Evolutionary conservation across 768 basidiomycete species (phyloP).

Genomic region (Asterophora lycoperdoides): DNA sequence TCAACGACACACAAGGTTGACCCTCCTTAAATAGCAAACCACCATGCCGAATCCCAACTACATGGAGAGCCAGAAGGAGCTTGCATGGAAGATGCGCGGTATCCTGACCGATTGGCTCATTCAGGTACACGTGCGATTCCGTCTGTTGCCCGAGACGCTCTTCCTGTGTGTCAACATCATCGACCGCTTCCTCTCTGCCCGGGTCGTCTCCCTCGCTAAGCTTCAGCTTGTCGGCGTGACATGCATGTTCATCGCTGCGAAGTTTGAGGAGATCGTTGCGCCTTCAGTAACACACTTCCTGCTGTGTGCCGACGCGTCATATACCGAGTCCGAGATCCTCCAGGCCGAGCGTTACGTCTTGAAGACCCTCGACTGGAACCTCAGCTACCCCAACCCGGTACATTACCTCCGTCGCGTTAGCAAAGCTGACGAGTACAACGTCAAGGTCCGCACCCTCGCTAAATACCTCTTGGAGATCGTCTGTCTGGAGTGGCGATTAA

Average conservation of each 20-base stretch:
- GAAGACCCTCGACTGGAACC: conserved; percentile 89
- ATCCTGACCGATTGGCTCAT: conserved; percentile 96
- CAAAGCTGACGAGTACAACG: conserved; percentile 96
- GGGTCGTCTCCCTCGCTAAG: conserved; percentile 83
- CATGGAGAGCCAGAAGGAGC: conserved; percentile 90
- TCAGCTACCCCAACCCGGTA: conserved; percentile 92
- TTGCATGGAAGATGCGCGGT: conserved; percentile 95
- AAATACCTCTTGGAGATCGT: conserved; percentile 95
- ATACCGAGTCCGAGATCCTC: conserved; percentile 73
- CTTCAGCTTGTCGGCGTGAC: conserved; percentile 95
- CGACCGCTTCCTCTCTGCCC: conserved; percentile 73
- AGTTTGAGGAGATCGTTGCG: conserved; percentile 93
- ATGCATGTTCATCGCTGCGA: conserved; percentile 89
- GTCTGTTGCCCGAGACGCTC: conserved; percentile 89
- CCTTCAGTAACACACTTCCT: conserved; percentile 90
- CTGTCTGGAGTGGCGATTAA: conserved; percentile 80
- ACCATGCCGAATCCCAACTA: conserved; percentile 93
- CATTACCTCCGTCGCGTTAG: conserved; percentile 88
- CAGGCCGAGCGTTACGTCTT: conserved; percentile 85
- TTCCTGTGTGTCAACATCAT: conserved; percentile 95
- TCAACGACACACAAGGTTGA: conserved; percentile 7
- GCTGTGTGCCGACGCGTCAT: conserved; percentile 78
- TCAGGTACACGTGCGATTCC: conserved; percentile 91
- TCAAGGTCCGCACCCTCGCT: conserved; percentile 84
- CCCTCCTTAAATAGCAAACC: conserved; percentile 40